These are phyloP conservation scores for Sporothrix mexicana DNA, from an alignment of 2,329 filamentous ascomycete genomes.

Conservation along the genomic window DNA sequence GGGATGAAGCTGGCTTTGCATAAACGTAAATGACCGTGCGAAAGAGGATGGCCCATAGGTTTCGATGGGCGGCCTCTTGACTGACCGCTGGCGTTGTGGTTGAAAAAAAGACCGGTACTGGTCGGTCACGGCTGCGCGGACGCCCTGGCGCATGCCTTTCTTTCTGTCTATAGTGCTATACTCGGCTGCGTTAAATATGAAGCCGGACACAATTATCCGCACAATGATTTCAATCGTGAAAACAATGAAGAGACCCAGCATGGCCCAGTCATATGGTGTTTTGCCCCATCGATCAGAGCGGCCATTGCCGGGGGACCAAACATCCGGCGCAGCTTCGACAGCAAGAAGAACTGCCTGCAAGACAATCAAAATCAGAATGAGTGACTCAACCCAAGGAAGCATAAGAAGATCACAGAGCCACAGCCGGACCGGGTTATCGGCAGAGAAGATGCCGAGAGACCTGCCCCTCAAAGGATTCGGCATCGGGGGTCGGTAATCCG, in stretches of 20 bases:
- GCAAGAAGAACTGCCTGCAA: conserved; percentile 87
- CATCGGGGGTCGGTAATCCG: conserved; percentile 46
- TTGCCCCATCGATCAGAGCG: conserved; percentile 70
- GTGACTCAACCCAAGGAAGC: conserved; percentile 82
- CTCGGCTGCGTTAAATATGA: conserved; percentile 86
- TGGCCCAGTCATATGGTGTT: conserved; percentile 74
- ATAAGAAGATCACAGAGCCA: conserved; percentile 83
- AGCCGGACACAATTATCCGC: conserved; percentile 89
- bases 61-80: conserved; percentile 56
- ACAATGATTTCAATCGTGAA: conserved; percentile 87
- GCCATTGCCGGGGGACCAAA: conserved; percentile 66
- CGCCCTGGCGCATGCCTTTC: conserved; percentile 72
- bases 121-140: conserved; percentile 74
- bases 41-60: conserved; percentile 67
- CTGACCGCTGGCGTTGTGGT: conserved; percentile 75
- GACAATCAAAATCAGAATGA: conserved; percentile 85
- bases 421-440: conserved; percentile 75
- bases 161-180: conserved; percentile 89
- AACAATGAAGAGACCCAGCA: conserved; percentile 82
- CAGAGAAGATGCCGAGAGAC: conserved; percentile 81
- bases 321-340: conserved; percentile 76
- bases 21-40: conserved; percentile 77
- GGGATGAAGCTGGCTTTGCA: conserved; percentile 64
- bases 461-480: conserved; percentile 86
- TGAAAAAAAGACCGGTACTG: conserved; percentile 81